phyloP scores from a whole-genome alignment of 2,329 filamentous ascomycete species.

The Diaporthe velutina region DNA sequence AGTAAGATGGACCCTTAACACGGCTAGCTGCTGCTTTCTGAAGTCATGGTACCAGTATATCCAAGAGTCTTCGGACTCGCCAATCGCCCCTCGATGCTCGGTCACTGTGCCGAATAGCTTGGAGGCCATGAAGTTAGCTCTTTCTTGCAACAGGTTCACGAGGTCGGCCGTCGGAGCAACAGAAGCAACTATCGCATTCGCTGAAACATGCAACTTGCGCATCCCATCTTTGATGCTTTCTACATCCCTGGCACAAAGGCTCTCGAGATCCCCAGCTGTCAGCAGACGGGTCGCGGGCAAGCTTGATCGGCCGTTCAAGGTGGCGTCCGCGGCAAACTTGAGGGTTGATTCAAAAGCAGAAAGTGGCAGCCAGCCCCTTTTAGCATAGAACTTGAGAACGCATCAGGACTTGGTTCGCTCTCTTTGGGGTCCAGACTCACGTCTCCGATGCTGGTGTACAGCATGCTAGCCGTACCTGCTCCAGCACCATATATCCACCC shows the following conservation, averaged over 20 bases:
- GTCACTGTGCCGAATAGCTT: not conserved
- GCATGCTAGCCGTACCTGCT: slow-evolving; percentile 8
- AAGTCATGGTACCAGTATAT: slow-evolving; percentile 25
- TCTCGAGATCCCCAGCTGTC: not conserved
- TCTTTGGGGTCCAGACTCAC: not conserved
- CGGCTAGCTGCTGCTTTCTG: slow-evolving; percentile 8
- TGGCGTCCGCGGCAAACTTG: not conserved
- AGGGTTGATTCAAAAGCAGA: slow-evolving; percentile 9
- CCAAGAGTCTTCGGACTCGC: not conserved
- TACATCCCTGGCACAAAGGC: not conserved
- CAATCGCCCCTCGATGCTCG: not conserved
- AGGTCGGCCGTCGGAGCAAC: slow-evolving; percentile 3
- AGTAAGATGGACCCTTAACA: not conserved
- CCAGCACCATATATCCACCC: slow-evolving; percentile 21
- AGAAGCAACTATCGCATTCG: not conserved
- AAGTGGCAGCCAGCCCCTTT: not conserved
- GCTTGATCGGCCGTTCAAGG: not conserved
- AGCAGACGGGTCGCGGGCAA: not conserved
- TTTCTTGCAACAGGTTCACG: not conserved
- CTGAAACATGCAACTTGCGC: not conserved
- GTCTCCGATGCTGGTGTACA: slow-evolving; percentile 22
- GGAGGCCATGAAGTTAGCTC: not conserved
- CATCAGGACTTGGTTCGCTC: not conserved
- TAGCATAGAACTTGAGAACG: not conserved
- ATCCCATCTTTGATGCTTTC: not conserved